Evolutionary conservation across 805 yeast species (phyloP).

Genomic region (Lachancea cidri): DNA sequence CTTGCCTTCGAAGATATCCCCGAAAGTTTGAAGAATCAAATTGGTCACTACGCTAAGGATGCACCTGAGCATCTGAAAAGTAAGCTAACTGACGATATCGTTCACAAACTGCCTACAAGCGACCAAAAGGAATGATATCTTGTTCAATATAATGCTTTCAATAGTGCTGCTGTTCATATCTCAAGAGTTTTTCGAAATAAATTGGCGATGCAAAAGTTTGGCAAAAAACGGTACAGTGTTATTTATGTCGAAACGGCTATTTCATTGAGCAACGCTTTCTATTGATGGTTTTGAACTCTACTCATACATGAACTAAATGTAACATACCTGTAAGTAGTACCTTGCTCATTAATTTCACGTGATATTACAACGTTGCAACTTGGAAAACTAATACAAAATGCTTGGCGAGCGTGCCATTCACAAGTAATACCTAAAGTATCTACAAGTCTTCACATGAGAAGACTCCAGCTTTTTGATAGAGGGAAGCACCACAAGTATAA

Average conservation of each 20-base stretch:
- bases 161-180: too few relatives aligned
- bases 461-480: conserved; percentile 41
- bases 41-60: conserved; percentile 67
- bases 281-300: too few relatives aligned
- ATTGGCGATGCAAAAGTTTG: too few relatives aligned
- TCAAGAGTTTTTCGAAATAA: too few relatives aligned
- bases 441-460: conserved; percentile 29
- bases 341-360: not conserved
- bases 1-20: conserved; percentile 44
- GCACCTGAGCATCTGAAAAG: conserved; percentile 44
- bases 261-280: too few relatives aligned
- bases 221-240: too few relatives aligned
- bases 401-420: too few relatives aligned
- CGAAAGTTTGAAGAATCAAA: conserved; percentile 26
- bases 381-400: not conserved
- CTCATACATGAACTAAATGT: too few relatives aligned
- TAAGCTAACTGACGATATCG: conserved; percentile 17
- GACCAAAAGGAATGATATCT: not conserved
- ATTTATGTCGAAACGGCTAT: too few relatives aligned
- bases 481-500: conserved; percentile 21
- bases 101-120: conserved; percentile 15
- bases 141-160: too few relatives aligned
- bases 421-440: too few relatives aligned
- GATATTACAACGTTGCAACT: not conserved
- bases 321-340: too few relatives aligned